A percentile compares a stretch with the other conserved stretches of the same genome.
These are phyloP conservation scores for Trypanosoma avium DNA, from an alignment of 208 protist genomes.

Conservation along the genomic window DNA sequence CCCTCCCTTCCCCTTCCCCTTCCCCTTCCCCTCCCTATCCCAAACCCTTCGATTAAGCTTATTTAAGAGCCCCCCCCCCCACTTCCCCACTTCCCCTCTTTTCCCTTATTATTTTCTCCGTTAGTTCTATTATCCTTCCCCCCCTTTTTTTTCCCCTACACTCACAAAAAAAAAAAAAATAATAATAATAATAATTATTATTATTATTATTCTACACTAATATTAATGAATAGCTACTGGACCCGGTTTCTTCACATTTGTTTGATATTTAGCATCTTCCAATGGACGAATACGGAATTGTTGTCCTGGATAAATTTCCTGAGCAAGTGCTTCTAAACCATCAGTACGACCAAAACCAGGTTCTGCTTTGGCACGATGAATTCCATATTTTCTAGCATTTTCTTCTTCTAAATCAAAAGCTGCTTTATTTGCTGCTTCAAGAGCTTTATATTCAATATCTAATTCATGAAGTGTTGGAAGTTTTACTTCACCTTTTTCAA, in stretches of 20 bases:
- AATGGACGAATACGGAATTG: slow-evolving; percentile 88
- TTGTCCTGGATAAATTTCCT: slow-evolving; percentile 92
- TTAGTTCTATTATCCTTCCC: too few relatives aligned
- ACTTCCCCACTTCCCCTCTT: too few relatives aligned
- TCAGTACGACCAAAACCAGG: slow-evolving; percentile 89
- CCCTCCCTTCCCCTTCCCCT: background rate
- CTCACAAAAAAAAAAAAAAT: slow-evolving; percentile 17
- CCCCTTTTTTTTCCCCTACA: background rate
- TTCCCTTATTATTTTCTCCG: too few relatives aligned
- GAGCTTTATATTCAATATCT: slow-evolving; percentile 60
- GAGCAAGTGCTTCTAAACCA: slow-evolving; percentile 86
- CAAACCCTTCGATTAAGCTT: background rate
- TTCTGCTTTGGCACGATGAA: slow-evolving; percentile 90
- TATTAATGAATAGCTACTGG: slow-evolving; percentile 81
- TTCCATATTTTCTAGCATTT: slow-evolving; percentile 82
- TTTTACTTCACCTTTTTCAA: slow-evolving; percentile 55
- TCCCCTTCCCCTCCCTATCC: background rate
- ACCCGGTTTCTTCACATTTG: slow-evolving; percentile 81
- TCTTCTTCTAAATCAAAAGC: slow-evolving; percentile 83
- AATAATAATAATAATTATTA: slow-evolving; percentile 17
- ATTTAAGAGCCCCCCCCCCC: too few relatives aligned
- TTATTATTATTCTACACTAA: background rate
- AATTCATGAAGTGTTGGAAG: slow-evolving; percentile 77
- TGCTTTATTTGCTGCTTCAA: slow-evolving; percentile 85
- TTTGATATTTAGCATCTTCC: slow-evolving; percentile 87